A percentile compares a stretch with the other conserved stretches of the same genome.
Conservation (phyloP, 192 early-diverging fungal species). For the Phycomyces blakesleeanus region DNA sequence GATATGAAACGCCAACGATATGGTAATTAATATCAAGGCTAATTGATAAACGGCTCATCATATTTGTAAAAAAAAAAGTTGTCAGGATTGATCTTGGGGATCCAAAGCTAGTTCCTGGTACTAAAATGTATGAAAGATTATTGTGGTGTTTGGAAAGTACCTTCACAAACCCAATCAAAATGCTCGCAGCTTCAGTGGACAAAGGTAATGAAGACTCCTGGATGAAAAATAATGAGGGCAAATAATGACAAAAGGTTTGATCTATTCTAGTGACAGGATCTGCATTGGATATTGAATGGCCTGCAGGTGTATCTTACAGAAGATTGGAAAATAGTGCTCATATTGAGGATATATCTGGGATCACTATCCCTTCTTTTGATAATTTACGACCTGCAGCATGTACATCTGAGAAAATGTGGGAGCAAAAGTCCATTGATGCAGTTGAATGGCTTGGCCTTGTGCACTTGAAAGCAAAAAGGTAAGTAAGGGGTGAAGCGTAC, state of each 20-base stretch:
- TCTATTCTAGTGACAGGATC: slow-evolving; percentile 16
- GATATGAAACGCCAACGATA: slow-evolving; percentile 16
- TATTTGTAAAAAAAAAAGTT: neutral
- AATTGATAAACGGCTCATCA: neutral
- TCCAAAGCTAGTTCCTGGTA: slow-evolving; percentile 9
- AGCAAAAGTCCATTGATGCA: slow-evolving; percentile 12
- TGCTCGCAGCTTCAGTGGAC: slow-evolving; percentile 16
- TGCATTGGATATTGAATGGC: slow-evolving; percentile 13
- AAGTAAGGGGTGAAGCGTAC: neutral
- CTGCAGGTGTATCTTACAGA: neutral
- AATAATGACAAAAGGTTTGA: neutral
- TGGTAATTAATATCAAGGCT: neutral
- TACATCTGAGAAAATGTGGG: slow-evolving; percentile 7
- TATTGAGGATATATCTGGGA: slow-evolving; percentile 6
- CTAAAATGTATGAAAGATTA: slow-evolving; percentile 15
- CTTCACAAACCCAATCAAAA: slow-evolving; percentile 13
- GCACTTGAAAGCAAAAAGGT: slow-evolving; percentile 15
- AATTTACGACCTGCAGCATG: neutral
- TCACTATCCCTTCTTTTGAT: slow-evolving; percentile 23
- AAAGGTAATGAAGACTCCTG: slow-evolving; percentile 7
- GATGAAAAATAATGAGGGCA: neutral
- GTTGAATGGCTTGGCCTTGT: slow-evolving; percentile 29
- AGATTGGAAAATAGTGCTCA: slow-evolving; percentile 5
- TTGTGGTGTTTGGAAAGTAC: slow-evolving; percentile 26
- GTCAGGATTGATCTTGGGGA: slow-evolving; percentile 7